phyloP scores from a whole-genome alignment of 78 protist species.

The Dictyostelium brefeldianum region DNA sequence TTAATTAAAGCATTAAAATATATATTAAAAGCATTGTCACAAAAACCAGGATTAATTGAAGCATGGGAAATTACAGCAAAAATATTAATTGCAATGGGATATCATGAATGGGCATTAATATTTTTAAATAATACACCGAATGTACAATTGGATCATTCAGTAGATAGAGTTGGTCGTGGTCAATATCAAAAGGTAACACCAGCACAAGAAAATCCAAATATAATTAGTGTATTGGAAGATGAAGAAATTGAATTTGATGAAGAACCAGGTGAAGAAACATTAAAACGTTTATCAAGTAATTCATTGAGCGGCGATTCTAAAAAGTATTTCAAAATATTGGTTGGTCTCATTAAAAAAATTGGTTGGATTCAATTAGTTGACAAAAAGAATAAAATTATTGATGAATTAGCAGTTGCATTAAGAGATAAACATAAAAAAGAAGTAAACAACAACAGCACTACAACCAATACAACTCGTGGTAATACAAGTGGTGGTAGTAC shows the following conservation, averaged over 20 bases:
- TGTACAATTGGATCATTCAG: neutral
- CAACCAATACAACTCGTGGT: neutral
- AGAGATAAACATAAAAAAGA: slow-evolving; percentile 25
- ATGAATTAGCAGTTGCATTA: slow-evolving; percentile 21
- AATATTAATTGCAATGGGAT: slow-evolving; percentile 32
- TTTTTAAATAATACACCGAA: slow-evolving; percentile 62
- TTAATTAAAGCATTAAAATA: slow-evolving; percentile 15
- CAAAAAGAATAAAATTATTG: slow-evolving; percentile 49
- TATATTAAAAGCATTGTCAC: slow-evolving; percentile 40
- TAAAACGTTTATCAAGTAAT: slow-evolving; percentile 33
- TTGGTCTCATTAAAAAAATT: slow-evolving; percentile 34
- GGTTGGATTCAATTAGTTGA: slow-evolving; percentile 63
- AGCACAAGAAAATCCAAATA: slow-evolving; percentile 59
- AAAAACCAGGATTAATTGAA: slow-evolving; percentile 25
- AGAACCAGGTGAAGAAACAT: slow-evolving; percentile 71
- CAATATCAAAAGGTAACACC: slow-evolving; percentile 66
- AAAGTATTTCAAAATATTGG: slow-evolving; percentile 19
- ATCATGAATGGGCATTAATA: slow-evolving; percentile 64
- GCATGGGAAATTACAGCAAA: slow-evolving; percentile 50
- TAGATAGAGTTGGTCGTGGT: slow-evolving; percentile 54
- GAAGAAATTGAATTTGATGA: slow-evolving; percentile 76
- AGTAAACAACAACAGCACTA: too few species aligned
- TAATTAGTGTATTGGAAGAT: slow-evolving; percentile 46
- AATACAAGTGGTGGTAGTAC: neutral
- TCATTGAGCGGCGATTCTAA: slow-evolving; percentile 34